Conservation (phyloP, 2,329 filamentous ascomycete species). For the Trichoderma endophyticum region DNA sequence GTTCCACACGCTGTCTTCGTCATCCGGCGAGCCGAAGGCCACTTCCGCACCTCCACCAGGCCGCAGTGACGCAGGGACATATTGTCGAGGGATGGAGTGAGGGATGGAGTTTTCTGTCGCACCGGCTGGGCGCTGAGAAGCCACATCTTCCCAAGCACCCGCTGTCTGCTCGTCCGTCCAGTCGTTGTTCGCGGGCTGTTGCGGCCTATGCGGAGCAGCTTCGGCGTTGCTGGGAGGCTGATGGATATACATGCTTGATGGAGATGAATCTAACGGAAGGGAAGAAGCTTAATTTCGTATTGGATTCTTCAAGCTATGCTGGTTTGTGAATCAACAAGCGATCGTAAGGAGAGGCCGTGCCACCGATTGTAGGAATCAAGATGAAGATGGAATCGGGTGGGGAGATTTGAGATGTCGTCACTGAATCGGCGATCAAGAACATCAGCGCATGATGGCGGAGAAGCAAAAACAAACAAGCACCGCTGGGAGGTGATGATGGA, state of each 20-base stretch:
- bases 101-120: not conserved
- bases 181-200: not conserved
- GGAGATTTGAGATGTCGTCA: slow-evolving; percentile 12
- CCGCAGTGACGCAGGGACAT: slow-evolving; percentile 32
- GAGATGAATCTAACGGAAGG: not conserved
- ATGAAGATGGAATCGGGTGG: not conserved
- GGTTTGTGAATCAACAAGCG: not conserved
- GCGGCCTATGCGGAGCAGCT: not conserved
- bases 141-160: slow-evolving; percentile 13
- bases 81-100: slow-evolving; percentile 7
- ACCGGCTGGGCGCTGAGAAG: slow-evolving; percentile 3
- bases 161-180: slow-evolving; percentile 14
- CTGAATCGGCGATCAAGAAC: slow-evolving; percentile 2
- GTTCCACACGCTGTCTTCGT: slow-evolving; percentile 33
- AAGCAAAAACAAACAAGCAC: not conserved
- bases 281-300: not conserved
- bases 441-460: slow-evolving; percentile 5
- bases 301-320: not conserved
- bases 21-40: slow-evolving; percentile 21
- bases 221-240: not conserved
- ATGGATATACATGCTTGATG: slow-evolving; percentile 2
- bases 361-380: not conserved
- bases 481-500: not conserved
- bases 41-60: slow-evolving; percentile 29
- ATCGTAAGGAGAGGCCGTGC: not conserved